Evolutionary conservation across 2,329 filamentous ascomycete genomes (phyloP).

Genomic region (Alternaria angustiovoidea): DNA sequence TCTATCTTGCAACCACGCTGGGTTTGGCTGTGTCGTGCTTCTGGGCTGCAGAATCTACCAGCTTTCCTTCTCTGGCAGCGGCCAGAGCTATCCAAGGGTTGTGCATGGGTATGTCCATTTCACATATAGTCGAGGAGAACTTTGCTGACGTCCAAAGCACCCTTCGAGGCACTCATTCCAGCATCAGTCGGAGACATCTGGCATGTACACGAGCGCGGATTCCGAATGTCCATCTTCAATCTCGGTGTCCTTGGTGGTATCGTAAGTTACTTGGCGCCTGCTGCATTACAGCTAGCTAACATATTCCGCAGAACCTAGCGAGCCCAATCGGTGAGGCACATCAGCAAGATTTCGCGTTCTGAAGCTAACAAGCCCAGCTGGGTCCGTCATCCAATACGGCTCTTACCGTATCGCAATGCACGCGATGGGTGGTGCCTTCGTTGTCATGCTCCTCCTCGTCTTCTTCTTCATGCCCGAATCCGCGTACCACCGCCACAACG

Average conservation of each 20-base stretch:
- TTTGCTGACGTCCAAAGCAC: constrained; percentile 12
- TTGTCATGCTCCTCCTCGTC: constrained; percentile 31
- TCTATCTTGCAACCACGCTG: constrained; percentile 31
- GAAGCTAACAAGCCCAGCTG: constrained; percentile 12
- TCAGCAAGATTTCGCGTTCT: neutral
- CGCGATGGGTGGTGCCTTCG: constrained; percentile 33
- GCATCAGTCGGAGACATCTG: constrained; percentile 34
- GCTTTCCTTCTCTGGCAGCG: constrained; percentile 29
- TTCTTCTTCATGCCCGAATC: constrained; percentile 39
- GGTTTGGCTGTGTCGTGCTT: constrained; percentile 31
- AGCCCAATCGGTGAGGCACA: constrained; percentile 22
- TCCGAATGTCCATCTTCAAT: constrained; percentile 37
- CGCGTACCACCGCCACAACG: constrained; percentile 20
- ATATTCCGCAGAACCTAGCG: constrained; percentile 24
- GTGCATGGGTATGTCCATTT: constrained; percentile 24
- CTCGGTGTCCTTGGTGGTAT: constrained; percentile 36
- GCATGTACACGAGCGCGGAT: constrained; percentile 36
- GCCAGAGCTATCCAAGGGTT: constrained; percentile 33
- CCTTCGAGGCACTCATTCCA: constrained; percentile 37
- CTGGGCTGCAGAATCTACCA: constrained; percentile 34
- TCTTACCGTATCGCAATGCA: constrained; percentile 32
- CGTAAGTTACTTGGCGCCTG: neutral
- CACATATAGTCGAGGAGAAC: neutral
- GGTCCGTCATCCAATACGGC: constrained; percentile 32
- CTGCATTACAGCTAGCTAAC: neutral